phyloP scores from a whole-genome alignment of 1,284 basidiomycete genomes.

The Golubevia sp. region DNA sequence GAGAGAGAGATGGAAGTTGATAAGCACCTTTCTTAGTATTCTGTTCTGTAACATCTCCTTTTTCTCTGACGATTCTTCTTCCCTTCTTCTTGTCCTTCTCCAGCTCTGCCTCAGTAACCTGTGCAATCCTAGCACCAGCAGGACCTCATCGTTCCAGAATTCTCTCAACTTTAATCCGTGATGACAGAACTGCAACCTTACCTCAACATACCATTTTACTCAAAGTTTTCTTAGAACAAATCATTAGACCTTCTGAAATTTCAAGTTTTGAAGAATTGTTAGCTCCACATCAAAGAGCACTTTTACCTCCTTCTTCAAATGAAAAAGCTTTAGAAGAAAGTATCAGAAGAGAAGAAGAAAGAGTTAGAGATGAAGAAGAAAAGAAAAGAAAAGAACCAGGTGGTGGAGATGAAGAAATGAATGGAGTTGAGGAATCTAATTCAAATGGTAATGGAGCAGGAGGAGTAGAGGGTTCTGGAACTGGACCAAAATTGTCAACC shows the following conservation, averaged over 20 bases:
- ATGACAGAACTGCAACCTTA: conserved; percentile 81
- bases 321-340: conserved; percentile 7
- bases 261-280: conserved; percentile 85
- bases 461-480: too few relatives aligned
- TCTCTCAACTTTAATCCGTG: conserved; percentile 86
- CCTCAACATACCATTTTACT: conserved; percentile 85
- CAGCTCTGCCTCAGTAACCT: conserved; percentile 87
- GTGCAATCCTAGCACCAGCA: conserved; percentile 94
- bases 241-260: conserved; percentile 85
- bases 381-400: conserved; percentile 60
- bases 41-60: background rate
- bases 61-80: background rate
- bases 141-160: conserved; percentile 92
- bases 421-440: too few relatives aligned
- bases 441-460: background rate
- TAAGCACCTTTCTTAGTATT: conserved; percentile 75
- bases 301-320: conserved; percentile 67
- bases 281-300: conserved; percentile 88
- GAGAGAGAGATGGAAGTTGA: conserved; percentile 74
- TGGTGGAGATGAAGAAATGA: conserved; percentile 24
- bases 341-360: conserved; percentile 70
- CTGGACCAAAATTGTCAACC: too few relatives aligned
- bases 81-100: background rate
- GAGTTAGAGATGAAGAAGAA: conserved; percentile 64
- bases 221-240: conserved; percentile 97